Evolutionary conservation across 495 filamentous ascomycete species (phyloP).

Genomic region (Aspergillus nanangensis): DNA sequence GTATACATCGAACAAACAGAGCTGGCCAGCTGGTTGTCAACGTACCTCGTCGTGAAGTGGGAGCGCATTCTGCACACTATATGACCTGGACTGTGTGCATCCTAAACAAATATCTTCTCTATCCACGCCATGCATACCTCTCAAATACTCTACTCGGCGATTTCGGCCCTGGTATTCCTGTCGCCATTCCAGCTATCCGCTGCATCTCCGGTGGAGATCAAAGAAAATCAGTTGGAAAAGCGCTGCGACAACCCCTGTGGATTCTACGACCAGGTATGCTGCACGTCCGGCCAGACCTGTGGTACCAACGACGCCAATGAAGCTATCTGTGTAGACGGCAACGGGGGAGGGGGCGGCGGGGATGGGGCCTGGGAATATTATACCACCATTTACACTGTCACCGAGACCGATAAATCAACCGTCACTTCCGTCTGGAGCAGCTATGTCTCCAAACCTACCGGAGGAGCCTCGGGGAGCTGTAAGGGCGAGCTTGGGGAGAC

Average conservation of each 20-base stretch:
- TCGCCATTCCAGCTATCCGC: slow-evolving; percentile 18
- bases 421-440: slow-evolving; percentile 65
- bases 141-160: slow-evolving; percentile 18
- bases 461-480: slow-evolving; percentile 41
- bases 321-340: slow-evolving; percentile 47
- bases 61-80: background rate
- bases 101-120: slow-evolving; percentile 3
- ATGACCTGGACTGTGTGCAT: background rate
- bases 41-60: too few species aligned
- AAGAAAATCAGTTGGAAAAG: slow-evolving; percentile 29
- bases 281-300: slow-evolving; percentile 55
- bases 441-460: slow-evolving; percentile 30
- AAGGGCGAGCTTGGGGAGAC: slow-evolving; percentile 54
- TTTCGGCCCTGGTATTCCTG: slow-evolving; percentile 26
- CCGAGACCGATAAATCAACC: slow-evolving; percentile 62
- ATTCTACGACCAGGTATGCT: slow-evolving; percentile 63
- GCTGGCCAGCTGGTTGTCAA: too few species aligned
- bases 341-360: slow-evolving; percentile 15
- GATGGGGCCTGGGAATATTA: slow-evolving; percentile 45
- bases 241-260: slow-evolving; percentile 67
- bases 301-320: slow-evolving; percentile 52
- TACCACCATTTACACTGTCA: slow-evolving; percentile 61
- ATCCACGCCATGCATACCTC: slow-evolving; percentile 27
- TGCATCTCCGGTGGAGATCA: slow-evolving; percentile 33
- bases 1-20: background rate